Conservation (phyloP, 331 rosid species). For the Stylosanthes scabra region DNA sequence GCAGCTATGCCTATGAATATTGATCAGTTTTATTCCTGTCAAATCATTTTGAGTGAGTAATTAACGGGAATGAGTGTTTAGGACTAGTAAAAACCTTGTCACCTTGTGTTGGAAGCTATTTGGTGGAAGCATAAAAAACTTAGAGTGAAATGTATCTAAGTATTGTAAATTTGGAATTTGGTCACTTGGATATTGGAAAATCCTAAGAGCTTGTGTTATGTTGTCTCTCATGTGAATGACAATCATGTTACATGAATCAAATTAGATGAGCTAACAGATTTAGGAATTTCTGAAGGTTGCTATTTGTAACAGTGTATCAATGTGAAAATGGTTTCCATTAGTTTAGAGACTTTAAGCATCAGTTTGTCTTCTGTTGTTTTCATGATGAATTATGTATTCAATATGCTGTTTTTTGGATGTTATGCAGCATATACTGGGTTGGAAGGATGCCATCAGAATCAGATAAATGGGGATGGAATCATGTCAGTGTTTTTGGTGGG, state of each 20-base stretch:
- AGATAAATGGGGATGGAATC: conserved; percentile 74
- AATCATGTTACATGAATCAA: not conserved
- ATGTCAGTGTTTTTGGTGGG: conserved; percentile 68
- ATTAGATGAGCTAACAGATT: not conserved
- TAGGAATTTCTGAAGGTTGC: not conserved
- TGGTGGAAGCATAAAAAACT: not conserved
- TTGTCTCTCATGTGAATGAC: conserved; percentile 8
- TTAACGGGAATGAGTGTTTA: not conserved
- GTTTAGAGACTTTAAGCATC: not conserved
- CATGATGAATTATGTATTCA: conserved; percentile 6
- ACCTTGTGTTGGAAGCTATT: not conserved
- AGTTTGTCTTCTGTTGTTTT: conserved; percentile 20
- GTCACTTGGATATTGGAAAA: too few species aligned
- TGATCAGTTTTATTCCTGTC: not conserved
- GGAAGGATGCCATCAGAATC: conserved; percentile 55
- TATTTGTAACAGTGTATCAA: not conserved
- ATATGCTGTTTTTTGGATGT: conserved; percentile 2
- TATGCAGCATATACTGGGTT: conserved; percentile 40
- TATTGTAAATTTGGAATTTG: too few species aligned
- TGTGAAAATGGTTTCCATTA: not conserved
- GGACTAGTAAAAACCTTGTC: not conserved
- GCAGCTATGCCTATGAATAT: not conserved
- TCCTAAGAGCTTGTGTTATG: not conserved
- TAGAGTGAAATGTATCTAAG: not conserved
- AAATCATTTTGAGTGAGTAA: conserved; percentile 4